Percentiles rank a stretch among this genome's conserved stretches.
These are phyloP conservation scores for Zygoascus ofunaensis DNA, from an alignment of 805 yeast genomes.

Conservation along the genomic window DNA sequence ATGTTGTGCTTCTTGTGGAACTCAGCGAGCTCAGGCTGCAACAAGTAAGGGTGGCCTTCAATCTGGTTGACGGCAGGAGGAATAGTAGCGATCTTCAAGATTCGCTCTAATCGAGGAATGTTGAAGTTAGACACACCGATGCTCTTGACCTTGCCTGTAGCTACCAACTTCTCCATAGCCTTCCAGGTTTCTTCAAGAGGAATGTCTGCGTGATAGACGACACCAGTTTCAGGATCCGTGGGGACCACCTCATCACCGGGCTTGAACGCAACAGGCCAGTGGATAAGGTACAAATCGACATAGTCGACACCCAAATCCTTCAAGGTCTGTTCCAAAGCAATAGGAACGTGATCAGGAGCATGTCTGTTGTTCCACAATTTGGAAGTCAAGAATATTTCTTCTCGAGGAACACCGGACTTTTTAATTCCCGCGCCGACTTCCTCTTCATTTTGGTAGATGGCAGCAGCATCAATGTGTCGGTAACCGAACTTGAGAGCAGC, in stretches of 20 bases:
- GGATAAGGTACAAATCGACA: slow-evolving; percentile 46
- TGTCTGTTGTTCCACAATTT: slow-evolving; percentile 29
- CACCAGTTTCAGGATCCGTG: slow-evolving; percentile 26
- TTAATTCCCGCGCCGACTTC: slow-evolving; percentile 48
- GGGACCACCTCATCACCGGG: slow-evolving; percentile 23
- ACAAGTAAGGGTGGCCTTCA: slow-evolving; percentile 45
- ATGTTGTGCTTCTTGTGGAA: slow-evolving; percentile 41
- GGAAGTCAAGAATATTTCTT: slow-evolving; percentile 36
- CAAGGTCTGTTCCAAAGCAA: slow-evolving; percentile 38
- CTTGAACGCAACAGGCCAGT: slow-evolving; percentile 44
- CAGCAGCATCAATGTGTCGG: slow-evolving; percentile 59
- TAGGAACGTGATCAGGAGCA: slow-evolving; percentile 33
- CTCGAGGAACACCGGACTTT: slow-evolving; percentile 50
- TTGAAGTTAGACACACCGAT: slow-evolving; percentile 79
- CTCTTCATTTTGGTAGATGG: slow-evolving; percentile 43
- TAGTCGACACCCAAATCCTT: slow-evolving; percentile 39
- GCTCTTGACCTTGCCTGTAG: slow-evolving; percentile 45
- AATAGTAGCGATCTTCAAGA: slow-evolving; percentile 36
- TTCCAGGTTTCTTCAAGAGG: slow-evolving; percentile 38
- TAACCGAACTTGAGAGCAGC: slow-evolving; percentile 46
- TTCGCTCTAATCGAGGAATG: slow-evolving; percentile 46
- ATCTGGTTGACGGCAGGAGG: slow-evolving; percentile 68
- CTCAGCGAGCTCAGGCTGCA: slow-evolving; percentile 34
- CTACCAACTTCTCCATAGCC: slow-evolving; percentile 47
- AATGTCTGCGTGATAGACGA: slow-evolving; percentile 16